These are phyloP conservation scores for Sporothrix pseudoabietina DNA, from an alignment of 2,329 filamentous ascomycete genomes.

Conservation along the genomic window DNA sequence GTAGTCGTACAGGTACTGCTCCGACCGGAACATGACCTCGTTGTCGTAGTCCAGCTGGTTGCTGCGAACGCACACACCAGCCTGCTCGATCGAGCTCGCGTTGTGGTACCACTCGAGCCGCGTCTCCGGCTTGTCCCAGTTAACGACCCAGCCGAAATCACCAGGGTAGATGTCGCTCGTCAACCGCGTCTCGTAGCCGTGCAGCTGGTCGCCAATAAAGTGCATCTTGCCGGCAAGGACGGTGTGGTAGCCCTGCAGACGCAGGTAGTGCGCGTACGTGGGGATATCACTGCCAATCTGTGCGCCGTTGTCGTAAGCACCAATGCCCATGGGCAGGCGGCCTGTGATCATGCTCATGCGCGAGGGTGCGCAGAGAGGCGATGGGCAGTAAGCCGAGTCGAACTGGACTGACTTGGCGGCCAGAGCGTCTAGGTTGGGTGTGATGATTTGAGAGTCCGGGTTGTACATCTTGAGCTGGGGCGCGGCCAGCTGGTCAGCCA, in stretches of 20 bases:
- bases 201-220: conserved; percentile 91
- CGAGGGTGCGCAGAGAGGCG: conserved; percentile 87
- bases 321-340: conserved; percentile 87
- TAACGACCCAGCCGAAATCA: conserved; percentile 91
- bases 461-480: conserved; percentile 93
- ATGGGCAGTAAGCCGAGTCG: conserved; percentile 91
- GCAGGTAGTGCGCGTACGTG: conserved; percentile 90
- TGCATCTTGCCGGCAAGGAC: conserved; percentile 96
- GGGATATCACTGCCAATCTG: conserved; percentile 82
- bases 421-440: conserved; percentile 82
- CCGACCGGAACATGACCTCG: conserved; percentile 90
- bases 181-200: conserved; percentile 88
- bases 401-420: conserved; percentile 84
- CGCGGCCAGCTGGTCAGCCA: conserved; percentile 93
- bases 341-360: conserved; percentile 95
- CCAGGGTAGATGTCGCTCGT: conserved; percentile 96
- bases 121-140: conserved; percentile 88
- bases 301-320: conserved; percentile 87
- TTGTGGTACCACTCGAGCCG: conserved; percentile 96
- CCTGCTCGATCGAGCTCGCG: conserved; percentile 88
- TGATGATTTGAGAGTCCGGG: conserved; percentile 83
- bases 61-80: conserved; percentile 82
- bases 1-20: conserved; percentile 87
- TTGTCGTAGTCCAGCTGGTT: conserved; percentile 97
- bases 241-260: conserved; percentile 83